Evolutionary conservation across 805 yeast genomes (phyloP).

Genomic region (Zygosaccharomyces bisporus): DNA sequence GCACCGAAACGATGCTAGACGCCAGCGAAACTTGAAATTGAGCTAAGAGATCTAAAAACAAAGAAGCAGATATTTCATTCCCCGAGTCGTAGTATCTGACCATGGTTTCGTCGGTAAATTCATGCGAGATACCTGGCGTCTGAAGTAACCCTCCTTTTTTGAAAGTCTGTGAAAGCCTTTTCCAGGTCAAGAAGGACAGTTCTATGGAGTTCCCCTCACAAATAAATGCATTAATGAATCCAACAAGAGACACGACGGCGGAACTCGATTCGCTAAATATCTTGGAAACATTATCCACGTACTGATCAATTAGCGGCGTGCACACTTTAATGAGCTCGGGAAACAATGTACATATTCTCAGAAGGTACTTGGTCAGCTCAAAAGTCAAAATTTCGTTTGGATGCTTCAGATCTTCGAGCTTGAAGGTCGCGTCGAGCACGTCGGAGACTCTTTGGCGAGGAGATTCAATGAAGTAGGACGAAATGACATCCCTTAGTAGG

Average conservation of each 20-base stretch:
- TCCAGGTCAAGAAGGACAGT: slow-evolving; percentile 21
- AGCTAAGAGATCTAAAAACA: slow-evolving; percentile 24
- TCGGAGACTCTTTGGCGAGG: slow-evolving; percentile 48
- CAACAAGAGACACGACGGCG: slow-evolving; percentile 37
- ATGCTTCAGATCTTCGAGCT: slow-evolving; percentile 34
- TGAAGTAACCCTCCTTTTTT: slow-evolving; percentile 18
- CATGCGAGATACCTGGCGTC: slow-evolving; percentile 14
- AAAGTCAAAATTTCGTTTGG: slow-evolving; percentile 41
- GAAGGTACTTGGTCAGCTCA: slow-evolving; percentile 34
- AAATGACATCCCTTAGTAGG: slow-evolving; percentile 41
- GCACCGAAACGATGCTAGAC: slow-evolving; percentile 33
- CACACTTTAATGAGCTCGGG: slow-evolving; percentile 27
- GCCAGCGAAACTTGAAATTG: slow-evolving; percentile 29
- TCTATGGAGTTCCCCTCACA: slow-evolving; percentile 15
- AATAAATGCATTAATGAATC: slow-evolving; percentile 37
- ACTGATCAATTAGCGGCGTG: slow-evolving; percentile 23
- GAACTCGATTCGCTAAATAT: slow-evolving; percentile 15
- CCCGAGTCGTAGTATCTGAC: slow-evolving; percentile 31
- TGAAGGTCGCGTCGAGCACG: slow-evolving; percentile 32
- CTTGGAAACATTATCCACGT: slow-evolving; percentile 21
- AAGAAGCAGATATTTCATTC: slow-evolving; percentile 28
- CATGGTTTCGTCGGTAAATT: slow-evolving; percentile 28
- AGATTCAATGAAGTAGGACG: slow-evolving; percentile 47
- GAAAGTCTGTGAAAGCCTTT: slow-evolving; percentile 14
- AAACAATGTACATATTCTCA: slow-evolving; percentile 27